Evolutionary conservation across 208 protist species (phyloP).

Genomic region (Crithidia mellificae): DNA sequence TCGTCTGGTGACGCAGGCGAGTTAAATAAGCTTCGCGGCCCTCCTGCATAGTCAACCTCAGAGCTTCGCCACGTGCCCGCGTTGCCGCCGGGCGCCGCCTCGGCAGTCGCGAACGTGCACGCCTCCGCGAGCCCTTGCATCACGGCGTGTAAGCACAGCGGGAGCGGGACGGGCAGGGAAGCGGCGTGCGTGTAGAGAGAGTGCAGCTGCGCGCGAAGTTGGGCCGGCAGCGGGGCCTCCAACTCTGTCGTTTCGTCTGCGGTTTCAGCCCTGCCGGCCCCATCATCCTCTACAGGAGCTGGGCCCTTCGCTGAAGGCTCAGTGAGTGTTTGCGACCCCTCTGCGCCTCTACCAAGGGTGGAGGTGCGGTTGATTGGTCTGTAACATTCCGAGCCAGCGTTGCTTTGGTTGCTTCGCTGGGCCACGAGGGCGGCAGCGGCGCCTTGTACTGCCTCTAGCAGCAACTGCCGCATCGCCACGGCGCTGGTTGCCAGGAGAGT

Average conservation of each 20-base stretch:
- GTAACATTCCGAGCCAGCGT: too few species aligned
- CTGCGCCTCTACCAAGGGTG: too few species aligned
- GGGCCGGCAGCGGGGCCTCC: slow-evolving; percentile 24
- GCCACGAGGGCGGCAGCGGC: slow-evolving; percentile 25
- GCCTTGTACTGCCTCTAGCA: slow-evolving; percentile 34
- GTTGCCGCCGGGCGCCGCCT: neutral
- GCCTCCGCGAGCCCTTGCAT: slow-evolving; percentile 21
- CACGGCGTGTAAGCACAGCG: slow-evolving; percentile 28
- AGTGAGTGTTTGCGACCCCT: too few species aligned
- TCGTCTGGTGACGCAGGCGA: slow-evolving; percentile 12
- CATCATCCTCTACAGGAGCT: neutral
- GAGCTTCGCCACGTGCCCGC: neutral
- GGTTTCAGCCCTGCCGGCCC: too few species aligned
- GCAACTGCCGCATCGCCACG: slow-evolving; percentile 21
- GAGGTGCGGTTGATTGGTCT: too few species aligned
- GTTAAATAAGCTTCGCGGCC: neutral
- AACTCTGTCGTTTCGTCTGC: neutral
- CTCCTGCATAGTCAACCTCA: neutral
- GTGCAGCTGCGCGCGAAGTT: slow-evolving; percentile 21
- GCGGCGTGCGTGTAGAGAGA: slow-evolving; percentile 17
- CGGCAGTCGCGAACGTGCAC: neutral
- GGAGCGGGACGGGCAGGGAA: slow-evolving; percentile 23
- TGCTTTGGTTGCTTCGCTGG: neutral
- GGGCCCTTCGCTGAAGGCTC: too few species aligned
- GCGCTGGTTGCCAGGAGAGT: slow-evolving; percentile 8